Evolutionary conservation across 768 basidiomycete genomes (phyloP), one percentile per base, ranked within the genome.

Genomic region (Cantharellus cinnabarinus): DNA sequence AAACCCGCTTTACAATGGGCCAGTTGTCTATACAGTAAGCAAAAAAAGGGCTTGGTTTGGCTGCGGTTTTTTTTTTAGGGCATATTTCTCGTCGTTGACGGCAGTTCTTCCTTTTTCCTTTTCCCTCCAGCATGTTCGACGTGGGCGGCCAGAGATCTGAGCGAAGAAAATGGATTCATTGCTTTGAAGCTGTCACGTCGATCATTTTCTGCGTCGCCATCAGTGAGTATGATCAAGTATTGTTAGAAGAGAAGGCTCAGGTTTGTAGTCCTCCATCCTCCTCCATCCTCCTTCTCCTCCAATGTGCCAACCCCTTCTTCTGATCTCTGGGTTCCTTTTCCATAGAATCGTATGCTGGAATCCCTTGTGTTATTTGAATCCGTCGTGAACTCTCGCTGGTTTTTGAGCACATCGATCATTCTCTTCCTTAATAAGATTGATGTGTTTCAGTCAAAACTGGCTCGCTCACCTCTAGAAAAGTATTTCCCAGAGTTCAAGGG

Each of bases 121-220:
- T 42, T 4, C 60, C 15, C 40, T 37, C 54, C 41, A 50, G 70
- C 66, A 75, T 76, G 74, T 75, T 75, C 63, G 75, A 76, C 68
- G 75, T 76, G 37, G 75, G 75, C 38, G 75, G 75, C 3, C 75
- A 76, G 56, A 64, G 75, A 41, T 71, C 70, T 34, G 75, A 76
- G 64, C 64, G 75, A 55, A 75, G 74, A 61, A 71, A 71, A 61
- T 70, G 69, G 70, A 69, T 70, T 44, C 68, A 68, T 68, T 72
- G 72, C 63, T 76, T 76, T 63, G 75, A 76, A 61, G 71, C 73
- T 3, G 75, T 76, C 48, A 75, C 74, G 20, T 70, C 69, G 42
- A 75, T 76, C 68, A 75, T 76, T 63, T 76, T 75, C 67, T 75
- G 74, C 63, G 74, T 74, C 42, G 73, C 75, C 1, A 61, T 76